Evolutionary conservation across 2,329 filamentous ascomycete genomes (phyloP), one percentile per base, ranked within the genome.

Genomic region (Arthrocladium fulminans): DNA sequence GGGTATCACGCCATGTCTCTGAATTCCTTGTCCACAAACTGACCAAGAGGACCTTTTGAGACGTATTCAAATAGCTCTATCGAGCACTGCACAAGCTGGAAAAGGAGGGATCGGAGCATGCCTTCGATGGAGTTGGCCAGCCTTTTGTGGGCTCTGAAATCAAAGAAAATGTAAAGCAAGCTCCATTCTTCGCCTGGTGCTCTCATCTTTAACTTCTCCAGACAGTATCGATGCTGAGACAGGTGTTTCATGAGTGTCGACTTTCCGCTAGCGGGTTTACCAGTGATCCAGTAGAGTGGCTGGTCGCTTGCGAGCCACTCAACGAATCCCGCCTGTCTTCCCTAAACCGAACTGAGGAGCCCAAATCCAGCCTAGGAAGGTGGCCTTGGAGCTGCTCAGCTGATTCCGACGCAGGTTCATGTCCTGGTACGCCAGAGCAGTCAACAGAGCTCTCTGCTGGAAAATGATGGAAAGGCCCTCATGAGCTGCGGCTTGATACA

Each of bases 301-400:
- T 35, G 88, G 79, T 61, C 81, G 23, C 8, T 19, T 22, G 12
- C 15, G n/a, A 40, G 37, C 37, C 37, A 40, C 23, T 22, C 37
- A 40, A 40, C 37, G 17, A 40, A 40, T 6, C 8, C 17, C 6
- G 37, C 12, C 17, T 17, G 37, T n/a, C 13, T 35, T 35, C 32
- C 13, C 4, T 35, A 9, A 15, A 6, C 32, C 13, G 7, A 7
- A 29, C 27, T 29, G 27, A 7, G 27, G 13, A 13, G 6, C 32
- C n/a, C n/a, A n/a, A n/a, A n/a, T n/a, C n/a, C n/a, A n/a, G n/a
- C n/a, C n/a, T n/a, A n/a, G n/a, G n/a, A n/a, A n/a, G n/a, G n/a
- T n/a, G n/a, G n/a, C n/a, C n/a, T n/a, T n/a, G n/a, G n/a, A n/a
- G n/a, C n/a, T n/a, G n/a, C n/a, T n/a, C n/a, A n/a, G n/a, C n/a